Evolutionary conservation across 2,329 filamentous ascomycete genomes (phyloP).

Genomic region (Fusarium paranaense): DNA sequence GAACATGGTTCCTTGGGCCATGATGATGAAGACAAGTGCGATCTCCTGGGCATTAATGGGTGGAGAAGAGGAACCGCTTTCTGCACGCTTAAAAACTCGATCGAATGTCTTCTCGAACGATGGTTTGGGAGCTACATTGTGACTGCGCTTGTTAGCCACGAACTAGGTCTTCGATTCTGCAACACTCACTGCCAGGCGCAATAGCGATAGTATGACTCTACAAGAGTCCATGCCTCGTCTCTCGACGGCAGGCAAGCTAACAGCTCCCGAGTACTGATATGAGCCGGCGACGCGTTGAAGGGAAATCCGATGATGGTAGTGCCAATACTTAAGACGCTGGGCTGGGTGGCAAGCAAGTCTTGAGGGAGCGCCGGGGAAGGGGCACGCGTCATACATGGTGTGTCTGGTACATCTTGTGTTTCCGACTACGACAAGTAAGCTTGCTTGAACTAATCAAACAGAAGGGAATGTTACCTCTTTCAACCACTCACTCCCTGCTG

Average conservation of each 20-base stretch:
- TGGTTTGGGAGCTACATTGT: slow-evolving; percentile 1
- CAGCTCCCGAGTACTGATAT: neutral
- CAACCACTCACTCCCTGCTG: slow-evolving; percentile 8
- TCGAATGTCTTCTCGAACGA: slow-evolving; percentile 6
- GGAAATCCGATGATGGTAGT: neutral
- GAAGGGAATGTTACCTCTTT: neutral
- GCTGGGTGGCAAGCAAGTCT: neutral
- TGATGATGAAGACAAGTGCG: slow-evolving; percentile 7
- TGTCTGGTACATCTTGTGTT: slow-evolving; percentile 8
- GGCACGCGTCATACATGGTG: neutral
- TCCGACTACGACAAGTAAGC: neutral
- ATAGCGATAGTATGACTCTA: slow-evolving; percentile 6
- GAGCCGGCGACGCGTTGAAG: neutral
- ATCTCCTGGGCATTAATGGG: slow-evolving; percentile 1
- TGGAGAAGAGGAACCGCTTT: neutral
- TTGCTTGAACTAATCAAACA: neutral
- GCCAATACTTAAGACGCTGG: neutral
- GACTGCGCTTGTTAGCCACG: neutral
- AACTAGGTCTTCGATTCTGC: neutral
- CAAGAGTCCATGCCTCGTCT: slow-evolving; percentile 3
- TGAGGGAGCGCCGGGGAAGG: neutral
- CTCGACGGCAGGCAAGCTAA: neutral
- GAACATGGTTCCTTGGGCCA: slow-evolving; percentile 15
- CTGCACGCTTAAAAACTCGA: slow-evolving; percentile 1
- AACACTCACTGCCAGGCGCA: slow-evolving; percentile 3